These are phyloP conservation scores for Tulasnella sp. DNA, from an alignment of 768 basidiomycete species.

Conservation along the genomic window DNA sequence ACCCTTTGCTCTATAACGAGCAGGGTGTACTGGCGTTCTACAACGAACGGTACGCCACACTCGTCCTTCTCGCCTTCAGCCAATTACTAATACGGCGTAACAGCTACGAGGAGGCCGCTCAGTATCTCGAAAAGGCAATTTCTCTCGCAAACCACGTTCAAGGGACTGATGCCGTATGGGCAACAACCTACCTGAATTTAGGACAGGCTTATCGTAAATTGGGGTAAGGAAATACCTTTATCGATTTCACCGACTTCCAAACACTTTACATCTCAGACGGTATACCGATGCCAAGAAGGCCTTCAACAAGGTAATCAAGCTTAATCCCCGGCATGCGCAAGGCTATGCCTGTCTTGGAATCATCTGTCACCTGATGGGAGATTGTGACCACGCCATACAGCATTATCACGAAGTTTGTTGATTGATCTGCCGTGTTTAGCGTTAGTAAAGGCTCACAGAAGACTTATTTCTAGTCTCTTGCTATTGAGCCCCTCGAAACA, in stretches of 20 bases:
- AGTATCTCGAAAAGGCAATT: slow-evolving; percentile 62
- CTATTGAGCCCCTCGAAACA: slow-evolving; percentile 71
- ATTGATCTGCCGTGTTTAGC: not conserved
- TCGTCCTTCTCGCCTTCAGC: not conserved
- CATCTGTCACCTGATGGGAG: slow-evolving; percentile 62
- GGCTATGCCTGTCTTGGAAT: slow-evolving; percentile 87
- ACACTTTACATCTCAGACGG: slow-evolving; percentile 22
- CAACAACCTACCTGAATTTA: slow-evolving; percentile 82
- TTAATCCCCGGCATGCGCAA: slow-evolving; percentile 72
- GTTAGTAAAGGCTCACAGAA: not conserved
- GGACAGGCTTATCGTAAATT: slow-evolving; percentile 81
- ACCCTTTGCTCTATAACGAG: slow-evolving; percentile 87
- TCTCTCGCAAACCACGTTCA: slow-evolving; percentile 78
- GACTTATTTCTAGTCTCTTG: slow-evolving; percentile 42
- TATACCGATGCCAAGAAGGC: slow-evolving; percentile 54
- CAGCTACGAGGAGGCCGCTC: slow-evolving; percentile 64
- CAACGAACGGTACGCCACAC: slow-evolving; percentile 54
- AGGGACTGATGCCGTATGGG: slow-evolving; percentile 74
- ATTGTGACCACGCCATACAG: slow-evolving; percentile 70
- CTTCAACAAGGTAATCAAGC: slow-evolving; percentile 70
- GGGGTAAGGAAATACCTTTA: slow-evolving; percentile 36
- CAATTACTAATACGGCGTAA: not conserved
- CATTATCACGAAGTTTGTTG: slow-evolving; percentile 79
- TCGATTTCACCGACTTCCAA: not conserved
- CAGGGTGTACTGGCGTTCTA: slow-evolving; percentile 87